Conservation (phyloP, 768 basidiomycete genomes). For the Boletus edulis region DNA sequence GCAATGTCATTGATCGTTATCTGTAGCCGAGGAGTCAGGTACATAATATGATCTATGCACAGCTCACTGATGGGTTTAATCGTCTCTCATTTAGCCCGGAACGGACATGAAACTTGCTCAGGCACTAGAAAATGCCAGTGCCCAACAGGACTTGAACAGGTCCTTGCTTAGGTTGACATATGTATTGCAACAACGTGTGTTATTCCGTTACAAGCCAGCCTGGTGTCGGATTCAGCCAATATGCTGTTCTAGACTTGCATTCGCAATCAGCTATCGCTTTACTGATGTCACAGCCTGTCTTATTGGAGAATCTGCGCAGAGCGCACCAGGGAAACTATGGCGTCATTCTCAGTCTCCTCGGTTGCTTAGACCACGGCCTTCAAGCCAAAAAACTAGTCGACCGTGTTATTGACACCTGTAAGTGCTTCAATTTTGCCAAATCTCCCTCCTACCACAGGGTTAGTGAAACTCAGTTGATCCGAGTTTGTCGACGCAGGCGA, state of each 20-base stretch:
- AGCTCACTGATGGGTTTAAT: conserved; percentile 3
- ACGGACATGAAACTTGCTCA: conserved; percentile 60
- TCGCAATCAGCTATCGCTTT: conserved; percentile 83
- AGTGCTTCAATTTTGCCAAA: conserved; percentile 17
- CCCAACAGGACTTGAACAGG: conserved; percentile 75
- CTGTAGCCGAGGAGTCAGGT: conserved; percentile 31
- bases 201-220: background rate
- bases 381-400: conserved; percentile 90
- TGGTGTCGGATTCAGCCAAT: background rate
- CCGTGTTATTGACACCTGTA: conserved; percentile 75
- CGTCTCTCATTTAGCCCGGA: conserved; percentile 29
- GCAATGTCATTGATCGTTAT: conserved; percentile 2
- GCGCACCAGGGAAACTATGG: conserved; percentile 93
- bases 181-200: conserved; percentile 74
- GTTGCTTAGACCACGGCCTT: conserved; percentile 86
- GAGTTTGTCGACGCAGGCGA: conserved; percentile 53
- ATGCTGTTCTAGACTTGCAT: conserved; percentile 52
- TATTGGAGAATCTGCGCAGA: conserved; percentile 85
- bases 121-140: conserved; percentile 70
- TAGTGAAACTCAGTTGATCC: conserved; percentile 5
- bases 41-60: background rate
- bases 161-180: conserved; percentile 77
- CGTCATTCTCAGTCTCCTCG: conserved; percentile 85
- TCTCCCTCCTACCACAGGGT: background rate
- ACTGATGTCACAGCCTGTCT: conserved; percentile 71